Percentiles rank a stretch among this genome's conserved stretches.
Conservation (phyloP, 257 asterid genomes). For the Penstemon davidsonii region DNA sequence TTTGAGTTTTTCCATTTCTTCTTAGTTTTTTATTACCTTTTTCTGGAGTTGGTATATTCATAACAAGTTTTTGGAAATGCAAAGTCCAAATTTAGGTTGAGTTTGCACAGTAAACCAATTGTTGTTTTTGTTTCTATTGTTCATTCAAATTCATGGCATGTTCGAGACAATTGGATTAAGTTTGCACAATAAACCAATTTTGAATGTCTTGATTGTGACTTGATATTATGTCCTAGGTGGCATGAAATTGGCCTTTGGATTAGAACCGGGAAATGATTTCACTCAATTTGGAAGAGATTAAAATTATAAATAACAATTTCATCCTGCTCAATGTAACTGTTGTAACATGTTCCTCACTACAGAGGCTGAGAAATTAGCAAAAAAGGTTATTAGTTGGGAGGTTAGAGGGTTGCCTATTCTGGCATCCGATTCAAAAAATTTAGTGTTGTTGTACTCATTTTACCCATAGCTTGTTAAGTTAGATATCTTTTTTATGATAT, state of each 20-base stretch:
- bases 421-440: neutral
- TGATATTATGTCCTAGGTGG: neutral
- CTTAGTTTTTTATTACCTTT: too few species aligned
- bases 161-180: too few species aligned
- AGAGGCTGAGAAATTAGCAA: neutral
- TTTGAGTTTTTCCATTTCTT: too few species aligned
- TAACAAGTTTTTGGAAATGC: too few species aligned
- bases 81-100: neutral
- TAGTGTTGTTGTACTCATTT: constrained; percentile 2
- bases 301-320: neutral
- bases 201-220: neutral
- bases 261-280: neutral
- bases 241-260: neutral
- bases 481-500: constrained; percentile 36
- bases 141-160: too few species aligned
- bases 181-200: too few species aligned
- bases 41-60: too few species aligned
- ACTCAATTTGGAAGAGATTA: neutral
- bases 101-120: neutral
- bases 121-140: too few species aligned
- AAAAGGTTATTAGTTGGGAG: neutral
- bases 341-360: neutral
- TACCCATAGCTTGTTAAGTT: constrained; percentile 26
- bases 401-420: neutral
- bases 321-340: neutral